Evolutionary conservation across 1,284 basidiomycete species (phyloP).

Genomic region (Leccinum variabile): DNA sequence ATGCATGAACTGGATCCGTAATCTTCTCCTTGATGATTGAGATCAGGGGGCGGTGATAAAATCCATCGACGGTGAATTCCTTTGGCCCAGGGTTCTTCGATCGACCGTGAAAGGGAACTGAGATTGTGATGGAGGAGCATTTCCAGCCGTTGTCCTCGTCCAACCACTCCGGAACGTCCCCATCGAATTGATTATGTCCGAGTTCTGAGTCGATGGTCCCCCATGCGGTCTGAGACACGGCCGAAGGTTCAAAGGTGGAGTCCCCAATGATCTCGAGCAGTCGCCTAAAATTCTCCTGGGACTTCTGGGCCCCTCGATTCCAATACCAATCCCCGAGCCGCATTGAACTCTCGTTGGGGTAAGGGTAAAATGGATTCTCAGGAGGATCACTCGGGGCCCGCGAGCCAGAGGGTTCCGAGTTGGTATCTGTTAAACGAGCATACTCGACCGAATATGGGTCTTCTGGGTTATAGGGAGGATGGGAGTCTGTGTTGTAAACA

Average conservation of each 20-base stretch:
- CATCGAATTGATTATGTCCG: background rate
- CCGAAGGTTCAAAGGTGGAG: background rate
- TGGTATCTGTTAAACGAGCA: background rate
- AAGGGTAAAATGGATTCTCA: background rate
- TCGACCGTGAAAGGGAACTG: background rate
- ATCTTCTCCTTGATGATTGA: background rate
- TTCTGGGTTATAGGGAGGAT: background rate
- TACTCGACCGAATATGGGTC: background rate
- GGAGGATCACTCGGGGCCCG: background rate
- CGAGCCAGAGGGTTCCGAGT: background rate
- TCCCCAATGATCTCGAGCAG: background rate
- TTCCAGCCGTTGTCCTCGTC: background rate
- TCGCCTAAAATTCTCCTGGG: background rate
- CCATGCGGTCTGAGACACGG: background rate
- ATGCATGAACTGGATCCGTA: background rate
- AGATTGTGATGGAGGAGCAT: background rate
- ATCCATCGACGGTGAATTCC: background rate
- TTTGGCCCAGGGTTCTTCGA: background rate
- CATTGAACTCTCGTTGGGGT: background rate
- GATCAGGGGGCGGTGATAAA: background rate
- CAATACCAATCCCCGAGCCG: background rate
- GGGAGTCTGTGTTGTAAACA: background rate
- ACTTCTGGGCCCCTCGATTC: background rate
- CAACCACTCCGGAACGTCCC: background rate
- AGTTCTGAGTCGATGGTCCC: background rate